phyloP scores from a whole-genome alignment of 352 stramenopile species.

The Pythium coloratum region DNA sequence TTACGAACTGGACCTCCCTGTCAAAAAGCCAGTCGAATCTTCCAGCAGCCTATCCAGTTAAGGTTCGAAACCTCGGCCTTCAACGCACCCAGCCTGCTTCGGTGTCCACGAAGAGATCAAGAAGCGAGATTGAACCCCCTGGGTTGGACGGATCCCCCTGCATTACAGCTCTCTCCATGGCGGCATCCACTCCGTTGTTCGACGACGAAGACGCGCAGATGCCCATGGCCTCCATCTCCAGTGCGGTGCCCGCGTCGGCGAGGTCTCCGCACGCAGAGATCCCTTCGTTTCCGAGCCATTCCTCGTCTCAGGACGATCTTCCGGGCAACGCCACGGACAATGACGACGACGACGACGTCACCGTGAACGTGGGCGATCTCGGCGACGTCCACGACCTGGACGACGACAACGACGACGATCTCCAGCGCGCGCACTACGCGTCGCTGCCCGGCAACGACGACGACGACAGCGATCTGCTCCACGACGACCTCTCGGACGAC shows the following conservation, averaged over 20 bases:
- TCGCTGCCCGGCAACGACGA: slow-evolving; percentile 21
- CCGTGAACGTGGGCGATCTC: slow-evolving; percentile 19
- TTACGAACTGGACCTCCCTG: slow-evolving; percentile 6
- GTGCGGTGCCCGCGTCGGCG: not conserved
- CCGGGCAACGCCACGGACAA: not conserved
- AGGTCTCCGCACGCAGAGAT: slow-evolving; percentile 8
- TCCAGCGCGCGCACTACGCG: slow-evolving; percentile 18
- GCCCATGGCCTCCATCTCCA: not conserved
- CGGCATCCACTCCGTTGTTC: slow-evolving; percentile 17
- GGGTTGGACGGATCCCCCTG: not conserved
- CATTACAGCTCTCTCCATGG: slow-evolving; percentile 17
- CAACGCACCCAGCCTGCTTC: not conserved
- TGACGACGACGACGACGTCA: slow-evolving; percentile 20
- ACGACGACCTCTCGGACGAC: slow-evolving; percentile 22
- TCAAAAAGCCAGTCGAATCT: slow-evolving; percentile 7
- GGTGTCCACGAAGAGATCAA: not conserved
- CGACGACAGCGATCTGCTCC: slow-evolving; percentile 24
- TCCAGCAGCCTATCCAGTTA: not conserved
- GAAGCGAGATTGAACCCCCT: not conserved
- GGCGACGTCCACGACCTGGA: slow-evolving; percentile 22
- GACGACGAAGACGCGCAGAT: slow-evolving; percentile 14
- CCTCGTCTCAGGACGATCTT: slow-evolving; percentile 9
- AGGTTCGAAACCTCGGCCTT: slow-evolving; percentile 2
- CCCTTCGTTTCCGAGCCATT: slow-evolving; percentile 1
- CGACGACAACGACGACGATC: slow-evolving; percentile 19